Base-by-base conservation (phyloP, 306 rosid genomes). In the Trifolium dubium region DNA sequence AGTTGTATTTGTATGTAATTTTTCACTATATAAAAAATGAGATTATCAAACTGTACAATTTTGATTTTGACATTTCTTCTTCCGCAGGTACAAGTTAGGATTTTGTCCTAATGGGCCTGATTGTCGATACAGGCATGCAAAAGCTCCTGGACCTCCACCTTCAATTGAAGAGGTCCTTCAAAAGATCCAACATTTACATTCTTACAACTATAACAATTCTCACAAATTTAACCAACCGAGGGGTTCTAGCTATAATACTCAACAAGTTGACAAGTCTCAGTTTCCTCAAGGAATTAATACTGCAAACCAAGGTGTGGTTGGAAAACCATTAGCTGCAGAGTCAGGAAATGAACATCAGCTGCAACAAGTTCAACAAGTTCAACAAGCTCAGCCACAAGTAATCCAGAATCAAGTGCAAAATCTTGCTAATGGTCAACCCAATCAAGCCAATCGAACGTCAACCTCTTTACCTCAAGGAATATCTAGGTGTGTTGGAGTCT, bases 41-140 rank as follows among this genome's bases (percentile, higher is more conserved):
- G 40, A 64, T 47, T 47, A 62, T 79, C 15, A 47, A 76, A 30
- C 44, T 76, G 58, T 64, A 53, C 37, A 72, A 3, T 50, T 50
- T 10, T 77, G 51, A 61, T 53, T 71, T 40, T 40, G 30, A 77
- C 55, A 63, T 50, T 76, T 77, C 31, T 71, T 72, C 73, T 46
- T 69, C 79, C 84, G 81, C 87, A 94, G 99, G 99, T 94, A 90
- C 90, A 94, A 92, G 88, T 85, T 92, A 69, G 99, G 99, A 41
- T 94, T 94, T 83, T 94, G 99, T 80, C 99, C 99, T 70, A 94
- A 94, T 82, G 99, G 99, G 67, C 84, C 99, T 39, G 99, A 94
- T 77, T 94, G 99, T 80, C 96, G 99, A 56, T 94, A 94, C 76
- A 90, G 99, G 76, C 99, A 94, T 74, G 98, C 96, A 12, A 94